Evolutionary conservation across 2,329 filamentous ascomycete species (phyloP).

Genomic region (Scolecobasidium constrictum): DNA sequence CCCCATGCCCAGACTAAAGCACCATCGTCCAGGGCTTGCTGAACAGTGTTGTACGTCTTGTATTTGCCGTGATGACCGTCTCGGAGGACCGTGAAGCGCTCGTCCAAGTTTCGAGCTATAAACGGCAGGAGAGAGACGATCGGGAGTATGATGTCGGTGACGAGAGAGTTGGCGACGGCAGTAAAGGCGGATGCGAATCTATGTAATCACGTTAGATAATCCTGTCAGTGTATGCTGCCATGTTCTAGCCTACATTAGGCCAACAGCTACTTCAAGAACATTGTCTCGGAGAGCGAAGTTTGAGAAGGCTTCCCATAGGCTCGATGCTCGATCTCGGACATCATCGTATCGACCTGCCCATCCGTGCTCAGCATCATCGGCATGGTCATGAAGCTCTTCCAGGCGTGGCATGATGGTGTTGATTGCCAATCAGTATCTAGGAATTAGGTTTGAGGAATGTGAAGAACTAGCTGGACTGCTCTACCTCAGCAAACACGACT

Average conservation of each 20-base stretch:
- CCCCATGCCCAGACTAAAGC: slow-evolving; percentile 59
- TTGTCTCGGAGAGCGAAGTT: slow-evolving; percentile 67
- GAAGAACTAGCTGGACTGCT: no score
- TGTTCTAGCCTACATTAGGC: slow-evolving; percentile 50
- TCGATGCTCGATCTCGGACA: slow-evolving; percentile 31
- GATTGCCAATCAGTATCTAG: no score
- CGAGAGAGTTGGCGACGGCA: slow-evolving; percentile 59
- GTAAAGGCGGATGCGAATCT: slow-evolving; percentile 63
- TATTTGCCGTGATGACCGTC: slow-evolving; percentile 31
- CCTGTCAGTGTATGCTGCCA: not conserved
- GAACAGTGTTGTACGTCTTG: slow-evolving; percentile 54
- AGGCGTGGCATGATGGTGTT: not conserved
- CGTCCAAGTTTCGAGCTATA: slow-evolving; percentile 58
- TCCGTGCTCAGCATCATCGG: not conserved
- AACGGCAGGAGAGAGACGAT: slow-evolving; percentile 59
- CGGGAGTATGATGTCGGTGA: slow-evolving; percentile 59
- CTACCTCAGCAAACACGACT: no score
- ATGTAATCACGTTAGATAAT: not conserved
- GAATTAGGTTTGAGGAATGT: no score
- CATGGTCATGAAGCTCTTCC: not conserved
- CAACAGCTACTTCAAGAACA: slow-evolving; percentile 65
- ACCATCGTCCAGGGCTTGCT: slow-evolving; percentile 58
- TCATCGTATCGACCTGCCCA: slow-evolving; percentile 16
- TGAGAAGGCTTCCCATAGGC: slow-evolving; percentile 52
- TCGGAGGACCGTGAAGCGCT: slow-evolving; percentile 60